phyloP scores from a whole-genome alignment of 129 eudicot species.

The Arctium minus region DNA sequence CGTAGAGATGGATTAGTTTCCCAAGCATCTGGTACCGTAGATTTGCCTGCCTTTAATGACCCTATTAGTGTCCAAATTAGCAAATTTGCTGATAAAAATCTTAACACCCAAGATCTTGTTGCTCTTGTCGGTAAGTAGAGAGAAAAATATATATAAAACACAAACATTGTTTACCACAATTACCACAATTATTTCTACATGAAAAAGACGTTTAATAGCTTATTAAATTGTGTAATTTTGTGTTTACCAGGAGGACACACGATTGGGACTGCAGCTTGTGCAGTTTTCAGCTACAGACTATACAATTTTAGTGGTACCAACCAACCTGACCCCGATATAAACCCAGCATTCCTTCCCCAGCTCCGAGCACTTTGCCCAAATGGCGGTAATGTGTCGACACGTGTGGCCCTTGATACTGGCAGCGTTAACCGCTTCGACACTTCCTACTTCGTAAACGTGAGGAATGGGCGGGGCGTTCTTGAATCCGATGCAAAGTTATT shows the following conservation, averaged over 20 bases:
- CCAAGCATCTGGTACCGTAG: conserved; percentile 41
- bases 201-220: not conserved
- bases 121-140: conserved; percentile 60
- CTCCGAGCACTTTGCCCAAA: conserved; percentile 55
- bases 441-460: conserved; percentile 46
- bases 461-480: conserved; percentile 48
- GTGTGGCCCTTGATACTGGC: conserved; percentile 54
- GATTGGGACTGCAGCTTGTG: conserved; percentile 63
- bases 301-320: conserved; percentile 48
- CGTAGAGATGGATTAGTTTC: conserved; percentile 75
- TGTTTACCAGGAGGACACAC: conserved; percentile 61
- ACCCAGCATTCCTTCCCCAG: conserved; percentile 41
- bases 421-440: conserved; percentile 38
- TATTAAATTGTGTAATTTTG: not conserved
- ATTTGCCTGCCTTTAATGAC: conserved; percentile 47
- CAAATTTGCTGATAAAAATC: conserved; percentile 41
- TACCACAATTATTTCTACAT: not conserved
- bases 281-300: conserved; percentile 45
- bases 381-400: conserved; percentile 26
- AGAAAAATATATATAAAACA: not conserved
- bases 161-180: not conserved
- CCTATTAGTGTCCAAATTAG: conserved; percentile 39
- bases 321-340: conserved; percentile 53
- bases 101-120: conserved; percentile 63
- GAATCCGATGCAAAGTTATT: conserved; percentile 62